Percentiles rank a stretch among this genome's conserved stretches.
phyloP scores from a whole-genome alignment of 1,139 yeast species.

The Diutina pseudorugosa region DNA sequence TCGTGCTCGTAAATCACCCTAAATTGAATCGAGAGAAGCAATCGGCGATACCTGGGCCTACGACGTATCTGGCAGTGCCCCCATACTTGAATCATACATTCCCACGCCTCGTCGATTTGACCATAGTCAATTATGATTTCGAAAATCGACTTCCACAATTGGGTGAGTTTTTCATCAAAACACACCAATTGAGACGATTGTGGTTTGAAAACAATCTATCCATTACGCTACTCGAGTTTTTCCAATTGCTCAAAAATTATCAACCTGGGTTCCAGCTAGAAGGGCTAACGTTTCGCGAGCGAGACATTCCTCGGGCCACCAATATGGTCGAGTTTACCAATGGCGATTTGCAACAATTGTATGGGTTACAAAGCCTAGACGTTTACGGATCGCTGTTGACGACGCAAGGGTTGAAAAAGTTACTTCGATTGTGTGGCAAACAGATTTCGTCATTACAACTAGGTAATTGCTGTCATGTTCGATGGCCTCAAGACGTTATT shows the following conservation, averaged over 20 bases:
- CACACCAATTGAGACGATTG: background rate
- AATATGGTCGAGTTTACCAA: background rate
- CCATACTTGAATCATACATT: background rate
- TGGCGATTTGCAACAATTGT: background rate
- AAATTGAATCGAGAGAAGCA: background rate
- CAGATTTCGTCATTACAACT: background rate
- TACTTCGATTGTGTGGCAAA: background rate
- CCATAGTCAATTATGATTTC: background rate
- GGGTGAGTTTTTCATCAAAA: background rate
- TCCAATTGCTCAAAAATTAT: background rate
- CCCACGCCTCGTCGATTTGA: background rate
- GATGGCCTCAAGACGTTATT: background rate
- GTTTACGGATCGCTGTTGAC: slow-evolving; percentile 2
- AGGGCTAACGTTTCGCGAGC: background rate
- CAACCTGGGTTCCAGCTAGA: background rate
- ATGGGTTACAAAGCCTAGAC: background rate
- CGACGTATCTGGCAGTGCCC: background rate
- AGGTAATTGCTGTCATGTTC: background rate
- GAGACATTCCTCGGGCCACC: background rate
- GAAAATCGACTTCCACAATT: background rate
- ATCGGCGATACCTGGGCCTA: background rate
- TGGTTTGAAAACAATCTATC: background rate
- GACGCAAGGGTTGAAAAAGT: background rate
- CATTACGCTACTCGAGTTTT: background rate
- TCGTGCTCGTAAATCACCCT: background rate